A percentile compares a stretch with the other conserved stretches of the same genome.
These are phyloP conservation scores for Laguncularia racemosa DNA, from an alignment of 345 rosid genomes.

Conservation along the genomic window DNA sequence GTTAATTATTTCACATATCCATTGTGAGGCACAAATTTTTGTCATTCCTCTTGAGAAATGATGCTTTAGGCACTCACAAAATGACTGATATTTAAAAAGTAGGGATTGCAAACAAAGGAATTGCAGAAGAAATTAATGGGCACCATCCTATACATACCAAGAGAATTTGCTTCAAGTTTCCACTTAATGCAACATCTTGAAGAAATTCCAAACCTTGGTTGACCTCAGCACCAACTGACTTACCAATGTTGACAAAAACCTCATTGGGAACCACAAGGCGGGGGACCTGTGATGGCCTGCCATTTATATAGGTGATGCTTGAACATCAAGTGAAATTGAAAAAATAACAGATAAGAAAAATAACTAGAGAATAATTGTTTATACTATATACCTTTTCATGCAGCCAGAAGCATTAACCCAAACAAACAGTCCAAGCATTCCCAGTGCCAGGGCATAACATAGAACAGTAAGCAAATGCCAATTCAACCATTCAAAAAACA, in stretches of 20 bases:
- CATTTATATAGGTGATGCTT: background rate
- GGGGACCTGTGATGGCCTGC: constrained; percentile 66
- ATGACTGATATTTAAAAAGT: no score
- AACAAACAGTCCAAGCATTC: constrained; percentile 76
- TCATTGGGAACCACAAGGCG: constrained; percentile 74
- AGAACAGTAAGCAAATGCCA: constrained; percentile 73
- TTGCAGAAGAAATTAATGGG: background rate
- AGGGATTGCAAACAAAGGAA: no score
- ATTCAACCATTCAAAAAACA: constrained; percentile 89
- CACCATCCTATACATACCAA: constrained; percentile 31
- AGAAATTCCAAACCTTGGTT: constrained; percentile 57
- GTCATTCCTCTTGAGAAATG: no score
- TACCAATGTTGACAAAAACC: constrained; percentile 61
- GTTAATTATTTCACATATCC: no score
- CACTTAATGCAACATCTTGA: constrained; percentile 73
- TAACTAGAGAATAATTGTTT: background rate
- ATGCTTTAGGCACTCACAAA: no score
- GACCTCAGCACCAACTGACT: constrained; percentile 52
- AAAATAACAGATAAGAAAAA: constrained; percentile 2
- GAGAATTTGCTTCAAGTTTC: constrained; percentile 73
- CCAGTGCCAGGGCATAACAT: constrained; percentile 57
- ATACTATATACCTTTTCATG: constrained; percentile 41
- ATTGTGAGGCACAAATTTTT: no score
- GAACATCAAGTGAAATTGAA: no score
- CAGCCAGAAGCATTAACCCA: constrained; percentile 78